phyloP scores from a whole-genome alignment of 176 grass and related monocot species.

The Rhipidocladum racemiflorum region DNA sequence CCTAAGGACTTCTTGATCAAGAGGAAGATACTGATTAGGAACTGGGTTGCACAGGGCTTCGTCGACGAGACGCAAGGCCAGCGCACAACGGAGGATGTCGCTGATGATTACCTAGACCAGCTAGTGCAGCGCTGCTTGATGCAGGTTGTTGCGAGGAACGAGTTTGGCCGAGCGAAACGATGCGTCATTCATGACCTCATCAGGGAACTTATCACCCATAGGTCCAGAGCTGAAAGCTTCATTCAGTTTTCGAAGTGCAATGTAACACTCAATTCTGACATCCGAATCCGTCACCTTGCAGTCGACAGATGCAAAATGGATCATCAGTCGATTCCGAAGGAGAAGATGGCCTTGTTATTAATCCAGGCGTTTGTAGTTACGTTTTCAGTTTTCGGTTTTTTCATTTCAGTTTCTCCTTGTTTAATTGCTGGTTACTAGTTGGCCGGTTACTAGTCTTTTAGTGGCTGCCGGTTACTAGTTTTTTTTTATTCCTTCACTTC shows the following conservation, averaged over 20 bases:
- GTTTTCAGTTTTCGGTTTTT: too few species aligned
- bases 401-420: too few species aligned
- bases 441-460: too few species aligned
- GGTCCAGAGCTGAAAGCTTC: background rate
- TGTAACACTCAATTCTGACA: background rate
- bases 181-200: slow-evolving; percentile 3
- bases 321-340: background rate
- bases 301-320: background rate
- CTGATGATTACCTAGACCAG: background rate
- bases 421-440: too few species aligned
- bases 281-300: background rate
- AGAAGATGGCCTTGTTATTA: background rate
- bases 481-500: too few species aligned
- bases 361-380: too few species aligned
- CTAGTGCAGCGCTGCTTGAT: background rate
- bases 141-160: background rate
- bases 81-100: slow-evolving; percentile 4
- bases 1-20: slow-evolving; percentile 4
- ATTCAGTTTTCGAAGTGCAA: background rate
- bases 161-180: background rate
- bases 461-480: too few species aligned
- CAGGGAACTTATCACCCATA: background rate
- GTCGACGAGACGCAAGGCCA: background rate
- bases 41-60: slow-evolving; percentile 24
- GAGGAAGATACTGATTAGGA: slow-evolving; percentile 12